Evolutionary conservation across 805 yeast genomes (phyloP).

Genomic region (Torulaspora franciscae): DNA sequence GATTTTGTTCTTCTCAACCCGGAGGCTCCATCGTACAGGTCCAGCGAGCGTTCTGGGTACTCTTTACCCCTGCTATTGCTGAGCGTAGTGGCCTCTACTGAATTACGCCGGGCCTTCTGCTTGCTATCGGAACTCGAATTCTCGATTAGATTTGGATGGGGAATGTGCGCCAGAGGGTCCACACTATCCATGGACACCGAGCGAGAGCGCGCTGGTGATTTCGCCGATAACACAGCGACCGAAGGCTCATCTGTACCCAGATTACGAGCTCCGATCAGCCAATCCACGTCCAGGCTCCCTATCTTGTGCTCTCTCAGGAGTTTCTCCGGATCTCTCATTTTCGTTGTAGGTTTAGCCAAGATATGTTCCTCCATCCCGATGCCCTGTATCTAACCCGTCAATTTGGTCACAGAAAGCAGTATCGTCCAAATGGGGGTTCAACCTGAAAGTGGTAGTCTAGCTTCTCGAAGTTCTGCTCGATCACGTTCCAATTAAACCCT

Average conservation of each 20-base stretch:
- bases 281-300: constrained; percentile 28
- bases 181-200: constrained; percentile 12
- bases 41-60: background rate
- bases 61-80: background rate
- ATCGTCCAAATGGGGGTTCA: background rate
- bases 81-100: constrained; percentile 4
- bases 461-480: background rate
- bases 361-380: background rate
- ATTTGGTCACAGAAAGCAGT: background rate
- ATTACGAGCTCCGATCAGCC: constrained; percentile 27
- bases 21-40: background rate
- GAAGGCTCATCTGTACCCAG: constrained; percentile 8
- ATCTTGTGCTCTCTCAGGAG: constrained; percentile 23
- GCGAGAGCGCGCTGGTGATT: background rate
- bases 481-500: background rate
- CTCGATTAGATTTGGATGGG: background rate
- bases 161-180: constrained; percentile 7
- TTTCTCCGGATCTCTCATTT: constrained; percentile 18
- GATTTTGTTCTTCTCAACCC: constrained; percentile 34
- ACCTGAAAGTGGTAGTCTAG: too few relatives aligned
- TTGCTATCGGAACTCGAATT: background rate
- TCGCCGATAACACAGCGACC: constrained; percentile 1
- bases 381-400: too few relatives aligned
- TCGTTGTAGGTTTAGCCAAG: background rate
- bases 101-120: constrained; percentile 5